These are phyloP conservation scores for Pogostemon cablin DNA, from an alignment of 257 asterid species.

Conservation along the genomic window DNA sequence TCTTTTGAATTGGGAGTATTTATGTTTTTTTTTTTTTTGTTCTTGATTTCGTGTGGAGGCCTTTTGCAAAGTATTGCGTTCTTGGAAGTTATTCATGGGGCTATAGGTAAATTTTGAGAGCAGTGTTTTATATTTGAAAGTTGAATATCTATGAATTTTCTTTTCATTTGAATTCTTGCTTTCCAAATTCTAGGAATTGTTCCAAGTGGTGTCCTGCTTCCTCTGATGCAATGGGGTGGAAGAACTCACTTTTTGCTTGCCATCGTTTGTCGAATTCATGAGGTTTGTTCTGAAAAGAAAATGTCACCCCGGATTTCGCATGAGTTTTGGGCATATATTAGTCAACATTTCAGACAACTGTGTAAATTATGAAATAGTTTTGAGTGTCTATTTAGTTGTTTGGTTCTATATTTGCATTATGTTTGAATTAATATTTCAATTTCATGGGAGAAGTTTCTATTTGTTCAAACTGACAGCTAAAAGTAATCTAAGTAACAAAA, in stretches of 20 bases:
- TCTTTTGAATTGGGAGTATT: too few relatives aligned
- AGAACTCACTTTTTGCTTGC: conserved; percentile 86
- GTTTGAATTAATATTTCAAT: too few relatives aligned
- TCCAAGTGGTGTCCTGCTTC: conserved; percentile 80
- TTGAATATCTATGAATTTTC: background rate
- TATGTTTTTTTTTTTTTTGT: too few relatives aligned
- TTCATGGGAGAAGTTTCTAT: too few relatives aligned
- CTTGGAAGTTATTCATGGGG: conserved; percentile 95
- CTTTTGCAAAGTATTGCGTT: conserved; percentile 76
- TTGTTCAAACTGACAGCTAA: too few relatives aligned
- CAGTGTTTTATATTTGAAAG: background rate
- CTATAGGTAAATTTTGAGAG: conserved; percentile 53
- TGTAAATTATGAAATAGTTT: background rate
- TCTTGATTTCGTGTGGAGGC: conserved; percentile 48
- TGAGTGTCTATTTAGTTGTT: background rate
- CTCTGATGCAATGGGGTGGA: conserved; percentile 98
- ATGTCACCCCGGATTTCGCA: background rate
- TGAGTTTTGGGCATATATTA: background rate
- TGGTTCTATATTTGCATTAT: background rate
- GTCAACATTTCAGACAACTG: background rate
- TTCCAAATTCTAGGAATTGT: conserved; percentile 64
- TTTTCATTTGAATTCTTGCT: background rate
- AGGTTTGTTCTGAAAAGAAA: conserved; percentile 44
- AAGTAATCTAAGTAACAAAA: too few relatives aligned
- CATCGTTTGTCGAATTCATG: conserved; percentile 54